A percentile compares a stretch with the other conserved stretches of the same genome.
Conservation (phyloP, 768 basidiomycete species). For the Hericium coralloides region DNA sequence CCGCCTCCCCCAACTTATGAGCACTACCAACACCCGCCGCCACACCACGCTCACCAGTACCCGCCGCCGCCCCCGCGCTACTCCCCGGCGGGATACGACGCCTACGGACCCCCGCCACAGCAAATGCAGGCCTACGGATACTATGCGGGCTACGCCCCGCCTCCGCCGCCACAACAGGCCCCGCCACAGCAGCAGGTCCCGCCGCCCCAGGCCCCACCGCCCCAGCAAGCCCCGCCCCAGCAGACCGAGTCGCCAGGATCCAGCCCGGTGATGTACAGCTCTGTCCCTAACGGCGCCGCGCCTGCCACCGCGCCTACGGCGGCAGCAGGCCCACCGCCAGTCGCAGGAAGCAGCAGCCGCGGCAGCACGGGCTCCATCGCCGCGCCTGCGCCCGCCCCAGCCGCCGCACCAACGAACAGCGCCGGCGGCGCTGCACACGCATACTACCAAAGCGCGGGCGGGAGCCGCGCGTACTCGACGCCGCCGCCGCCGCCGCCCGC, state of each 20-base stretch:
- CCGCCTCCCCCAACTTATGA: not conserved
- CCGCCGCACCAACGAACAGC: slow-evolving; percentile 1
- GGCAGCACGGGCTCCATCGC: not conserved
- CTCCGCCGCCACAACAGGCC: slow-evolving; percentile 11
- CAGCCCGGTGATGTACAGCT: not conserved
- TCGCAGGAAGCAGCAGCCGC: not conserved
- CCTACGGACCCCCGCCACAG: not conserved
- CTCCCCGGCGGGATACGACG: slow-evolving; percentile 4
- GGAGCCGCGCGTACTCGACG: not conserved
- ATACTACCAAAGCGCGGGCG: slow-evolving; percentile 6
- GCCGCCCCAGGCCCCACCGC: slow-evolving; percentile 5
- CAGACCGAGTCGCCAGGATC: not conserved
- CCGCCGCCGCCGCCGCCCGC: slow-evolving; percentile 5
- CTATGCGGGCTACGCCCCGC: not conserved
- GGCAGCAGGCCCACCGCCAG: not conserved
- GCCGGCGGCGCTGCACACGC: slow-evolving; percentile 3
- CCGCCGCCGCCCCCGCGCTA: slow-evolving; percentile 8
- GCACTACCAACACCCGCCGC: slow-evolving; percentile 8
- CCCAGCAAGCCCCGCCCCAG: slow-evolving; percentile 2
- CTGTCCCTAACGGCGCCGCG: not conserved
- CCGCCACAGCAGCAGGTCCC: slow-evolving; percentile 1
- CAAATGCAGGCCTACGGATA: not conserved
- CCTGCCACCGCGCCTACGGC: not conserved
- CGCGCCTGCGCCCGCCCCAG: slow-evolving; percentile 6
- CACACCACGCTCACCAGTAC: slow-evolving; percentile 1